Conservation (phyloP, 2,329 filamentous ascomycete species). For the Claviceps maximensis region DNA sequence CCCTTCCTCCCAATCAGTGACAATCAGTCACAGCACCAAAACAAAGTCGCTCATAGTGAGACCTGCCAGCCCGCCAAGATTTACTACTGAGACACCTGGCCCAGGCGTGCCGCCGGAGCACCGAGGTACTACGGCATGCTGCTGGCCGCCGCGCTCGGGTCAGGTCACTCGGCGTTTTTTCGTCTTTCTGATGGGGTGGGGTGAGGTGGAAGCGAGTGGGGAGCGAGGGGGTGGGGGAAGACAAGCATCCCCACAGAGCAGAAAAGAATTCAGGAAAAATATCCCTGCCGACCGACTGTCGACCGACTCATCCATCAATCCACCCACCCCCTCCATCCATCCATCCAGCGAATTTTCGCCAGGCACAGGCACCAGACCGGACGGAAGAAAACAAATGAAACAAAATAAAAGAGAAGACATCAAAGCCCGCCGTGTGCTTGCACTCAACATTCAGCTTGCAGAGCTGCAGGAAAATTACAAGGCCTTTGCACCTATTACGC, state of each 20-base stretch:
- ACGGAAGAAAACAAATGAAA: too few species aligned
- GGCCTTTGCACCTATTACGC: constrained; percentile 1
- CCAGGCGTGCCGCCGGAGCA: background rate
- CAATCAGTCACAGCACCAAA: background rate
- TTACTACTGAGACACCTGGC: background rate
- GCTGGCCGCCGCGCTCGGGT: background rate
- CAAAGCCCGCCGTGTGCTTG: background rate
- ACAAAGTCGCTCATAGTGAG: constrained; percentile 5
- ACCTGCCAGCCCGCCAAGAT: background rate
- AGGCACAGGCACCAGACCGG: too few species aligned
- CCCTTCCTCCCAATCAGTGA: background rate
- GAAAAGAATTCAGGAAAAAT: background rate
- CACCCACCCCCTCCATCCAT: too few species aligned
- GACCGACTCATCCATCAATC: too few species aligned
- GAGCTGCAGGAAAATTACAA: background rate
- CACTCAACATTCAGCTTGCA: background rate
- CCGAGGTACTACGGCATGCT: constrained; percentile 2
- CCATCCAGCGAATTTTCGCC: too few species aligned
- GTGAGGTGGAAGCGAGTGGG: too few species aligned
- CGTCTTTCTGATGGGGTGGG: background rate
- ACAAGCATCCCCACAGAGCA: background rate
- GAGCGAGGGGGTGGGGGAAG: too few species aligned
- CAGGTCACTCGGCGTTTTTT: background rate
- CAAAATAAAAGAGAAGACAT: too few species aligned
- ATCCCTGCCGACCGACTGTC: background rate